phyloP scores from a whole-genome alignment of 306 rosid genomes.

The Lathyrus tuberosus region DNA sequence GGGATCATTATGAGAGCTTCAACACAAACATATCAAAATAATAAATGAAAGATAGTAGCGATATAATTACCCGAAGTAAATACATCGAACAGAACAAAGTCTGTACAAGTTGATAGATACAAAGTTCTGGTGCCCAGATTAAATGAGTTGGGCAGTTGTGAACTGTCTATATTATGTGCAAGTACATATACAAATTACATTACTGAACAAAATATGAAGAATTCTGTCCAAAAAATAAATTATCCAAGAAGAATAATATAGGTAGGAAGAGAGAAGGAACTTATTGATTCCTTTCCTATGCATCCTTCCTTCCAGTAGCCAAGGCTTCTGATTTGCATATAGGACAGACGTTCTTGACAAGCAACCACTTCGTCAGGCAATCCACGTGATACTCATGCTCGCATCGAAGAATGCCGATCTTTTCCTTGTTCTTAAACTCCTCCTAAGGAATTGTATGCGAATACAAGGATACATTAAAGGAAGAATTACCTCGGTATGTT shows the following conservation, averaged over 20 bases:
- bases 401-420: conserved; percentile 73
- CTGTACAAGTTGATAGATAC: conserved; percentile 83
- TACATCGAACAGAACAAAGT: conserved; percentile 45
- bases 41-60: conserved; percentile 18
- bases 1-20: background rate
- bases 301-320: conserved; percentile 46
- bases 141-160: conserved; percentile 55
- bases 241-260: conserved; percentile 29
- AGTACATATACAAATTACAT: conserved; percentile 62
- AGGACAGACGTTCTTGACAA: conserved; percentile 87
- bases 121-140: conserved; percentile 61
- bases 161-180: conserved; percentile 62
- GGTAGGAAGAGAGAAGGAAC: conserved; percentile 37
- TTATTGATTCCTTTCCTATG: conserved; percentile 42
- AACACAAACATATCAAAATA: conserved; percentile 35
- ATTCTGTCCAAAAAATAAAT: conserved; percentile 45
- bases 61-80: conserved; percentile 43
- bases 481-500: conserved; percentile 8
- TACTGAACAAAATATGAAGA: conserved; percentile 49
- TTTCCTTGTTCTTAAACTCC: conserved; percentile 67
- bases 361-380: conserved; percentile 86
- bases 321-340: conserved; percentile 95
- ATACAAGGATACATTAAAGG: conserved; percentile 9
- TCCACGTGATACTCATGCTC: conserved; percentile 88
- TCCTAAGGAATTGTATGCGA: conserved; percentile 56